These are phyloP conservation scores for Barbarea vulgaris DNA, from an alignment of 345 rosid species.

Conservation along the genomic window DNA sequence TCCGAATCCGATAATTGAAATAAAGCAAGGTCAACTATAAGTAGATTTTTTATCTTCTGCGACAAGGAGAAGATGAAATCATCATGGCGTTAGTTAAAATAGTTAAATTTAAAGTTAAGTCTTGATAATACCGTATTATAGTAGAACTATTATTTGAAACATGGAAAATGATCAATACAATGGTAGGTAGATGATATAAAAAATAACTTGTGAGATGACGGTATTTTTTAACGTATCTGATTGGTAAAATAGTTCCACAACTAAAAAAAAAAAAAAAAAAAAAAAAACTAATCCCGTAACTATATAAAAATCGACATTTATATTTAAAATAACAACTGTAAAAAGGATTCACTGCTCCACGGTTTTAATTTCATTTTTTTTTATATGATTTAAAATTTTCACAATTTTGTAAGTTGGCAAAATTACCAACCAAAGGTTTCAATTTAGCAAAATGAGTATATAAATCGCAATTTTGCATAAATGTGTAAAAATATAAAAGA, in stretches of 20 bases:
- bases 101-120: not conserved
- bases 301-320: not conserved
- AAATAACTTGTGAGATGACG: not conserved
- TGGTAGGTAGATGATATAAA: not conserved
- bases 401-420: not conserved
- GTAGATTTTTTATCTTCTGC: slow-evolving; percentile 11
- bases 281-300: not conserved
- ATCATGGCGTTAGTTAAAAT: slow-evolving; percentile 11
- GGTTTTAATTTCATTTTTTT: not conserved
- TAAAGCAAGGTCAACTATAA: slow-evolving; percentile 32
- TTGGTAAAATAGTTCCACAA: not conserved
- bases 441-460: not conserved
- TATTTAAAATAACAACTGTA: not conserved
- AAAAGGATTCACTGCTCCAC: not conserved
- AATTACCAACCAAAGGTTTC: not conserved
- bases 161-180: not conserved
- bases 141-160: not conserved
- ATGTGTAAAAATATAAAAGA: not conserved
- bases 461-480: not conserved
- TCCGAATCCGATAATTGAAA: not conserved
- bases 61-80: not conserved
- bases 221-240: not conserved
- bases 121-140: not conserved
- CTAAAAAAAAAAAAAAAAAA: not conserved
- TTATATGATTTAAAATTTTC: not conserved